phyloP scores from a whole-genome alignment of 805 yeast species.

The Ogataea siamensis region DNA sequence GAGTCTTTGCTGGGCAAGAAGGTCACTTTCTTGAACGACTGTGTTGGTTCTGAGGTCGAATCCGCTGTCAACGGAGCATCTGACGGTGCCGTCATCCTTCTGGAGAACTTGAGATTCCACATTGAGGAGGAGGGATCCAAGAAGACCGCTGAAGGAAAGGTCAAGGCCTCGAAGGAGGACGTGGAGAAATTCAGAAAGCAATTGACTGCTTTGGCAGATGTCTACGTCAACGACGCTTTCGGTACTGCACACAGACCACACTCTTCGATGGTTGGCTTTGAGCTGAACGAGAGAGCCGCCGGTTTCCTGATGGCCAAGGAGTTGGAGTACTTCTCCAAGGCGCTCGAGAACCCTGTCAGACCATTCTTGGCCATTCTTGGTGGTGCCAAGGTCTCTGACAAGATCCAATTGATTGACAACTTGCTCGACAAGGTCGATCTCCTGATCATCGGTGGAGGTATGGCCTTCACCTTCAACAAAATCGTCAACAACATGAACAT shows the following conservation, averaged over 20 bases:
- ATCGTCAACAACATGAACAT: constrained; percentile 79
- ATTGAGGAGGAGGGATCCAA: constrained; percentile 94
- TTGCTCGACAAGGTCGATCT: constrained; percentile 92
- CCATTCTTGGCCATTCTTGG: constrained; percentile 99
- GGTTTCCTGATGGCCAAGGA: constrained; percentile 99
- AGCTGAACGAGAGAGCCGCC: constrained; percentile 93
- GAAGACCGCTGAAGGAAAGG: constrained; percentile 83
- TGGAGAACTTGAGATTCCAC: constrained; percentile 98
- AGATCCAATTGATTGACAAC: constrained; percentile 98
- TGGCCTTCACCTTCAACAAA: constrained; percentile 99
- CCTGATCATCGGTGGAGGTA: constrained; percentile 98
- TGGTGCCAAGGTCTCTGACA: constrained; percentile 99
- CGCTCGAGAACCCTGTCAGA: constrained; percentile 95
- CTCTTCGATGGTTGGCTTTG: constrained; percentile 98
- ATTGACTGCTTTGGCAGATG: constrained; percentile 92
- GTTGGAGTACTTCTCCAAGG: constrained; percentile 95
- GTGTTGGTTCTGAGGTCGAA: constrained; percentile 91
- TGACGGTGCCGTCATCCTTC: constrained; percentile 79
- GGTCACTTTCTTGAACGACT: constrained; percentile 83
- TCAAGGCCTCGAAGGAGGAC: constrained; percentile 83
- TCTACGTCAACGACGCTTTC: constrained; percentile 96
- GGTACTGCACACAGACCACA: constrained; percentile 99
- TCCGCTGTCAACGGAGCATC: constrained; percentile 68
- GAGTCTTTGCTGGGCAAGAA: constrained; percentile 67
- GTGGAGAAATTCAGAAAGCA: constrained; percentile 87